A percentile compares a stretch with the other conserved stretches of the same genome.
These are phyloP conservation scores for Pseudogymnoascus sp. DNA, from an alignment of 2,329 filamentous ascomycete genomes.

Conservation along the genomic window DNA sequence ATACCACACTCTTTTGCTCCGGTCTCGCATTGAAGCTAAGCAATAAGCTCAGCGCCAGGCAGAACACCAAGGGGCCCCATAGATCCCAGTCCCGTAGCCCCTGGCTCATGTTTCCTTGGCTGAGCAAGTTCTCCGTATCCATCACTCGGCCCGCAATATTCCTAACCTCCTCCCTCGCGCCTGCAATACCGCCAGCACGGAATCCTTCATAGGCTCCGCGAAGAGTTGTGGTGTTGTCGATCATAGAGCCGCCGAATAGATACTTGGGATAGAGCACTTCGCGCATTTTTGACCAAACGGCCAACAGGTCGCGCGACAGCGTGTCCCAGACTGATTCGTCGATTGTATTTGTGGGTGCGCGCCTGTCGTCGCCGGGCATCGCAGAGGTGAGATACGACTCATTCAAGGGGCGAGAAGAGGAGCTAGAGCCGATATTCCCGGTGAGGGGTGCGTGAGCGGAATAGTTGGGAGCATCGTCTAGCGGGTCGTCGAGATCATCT, in stretches of 20 bases:
- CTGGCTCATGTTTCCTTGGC: slow-evolving; percentile 69
- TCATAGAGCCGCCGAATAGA: slow-evolving; percentile 65
- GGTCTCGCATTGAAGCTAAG: slow-evolving; percentile 72
- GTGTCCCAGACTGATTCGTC: slow-evolving; percentile 98
- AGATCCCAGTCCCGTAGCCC: slow-evolving; percentile 95
- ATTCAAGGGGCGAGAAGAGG: slow-evolving; percentile 52
- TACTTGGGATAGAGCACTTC: slow-evolving; percentile 96
- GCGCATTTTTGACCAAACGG: slow-evolving; percentile 96
- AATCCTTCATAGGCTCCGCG: slow-evolving; percentile 56
- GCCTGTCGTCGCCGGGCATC: slow-evolving; percentile 87
- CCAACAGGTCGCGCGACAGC: slow-evolving; percentile 81
- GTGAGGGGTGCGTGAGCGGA: slow-evolving; percentile 73
- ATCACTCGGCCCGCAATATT: slow-evolving; percentile 54
- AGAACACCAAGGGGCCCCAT: slow-evolving; percentile 95
- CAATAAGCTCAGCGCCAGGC: slow-evolving; percentile 77
- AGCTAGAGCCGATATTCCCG: slow-evolving; percentile 62
- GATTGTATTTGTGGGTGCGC: slow-evolving; percentile 84
- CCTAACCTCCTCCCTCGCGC: slow-evolving; percentile 54
- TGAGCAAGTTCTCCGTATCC: slow-evolving; percentile 53
- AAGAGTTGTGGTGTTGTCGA: slow-evolving; percentile 46
- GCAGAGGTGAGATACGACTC: slow-evolving; percentile 79
- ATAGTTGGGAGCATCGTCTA: slow-evolving; percentile 46
- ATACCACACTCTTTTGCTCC: slow-evolving; percentile 80
- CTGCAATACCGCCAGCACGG: slow-evolving; percentile 48
- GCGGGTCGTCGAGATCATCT: slow-evolving; percentile 87